These are phyloP conservation scores for Penicillium sp. DNA, from an alignment of 2,329 filamentous ascomycete genomes.

Conservation along the genomic window DNA sequence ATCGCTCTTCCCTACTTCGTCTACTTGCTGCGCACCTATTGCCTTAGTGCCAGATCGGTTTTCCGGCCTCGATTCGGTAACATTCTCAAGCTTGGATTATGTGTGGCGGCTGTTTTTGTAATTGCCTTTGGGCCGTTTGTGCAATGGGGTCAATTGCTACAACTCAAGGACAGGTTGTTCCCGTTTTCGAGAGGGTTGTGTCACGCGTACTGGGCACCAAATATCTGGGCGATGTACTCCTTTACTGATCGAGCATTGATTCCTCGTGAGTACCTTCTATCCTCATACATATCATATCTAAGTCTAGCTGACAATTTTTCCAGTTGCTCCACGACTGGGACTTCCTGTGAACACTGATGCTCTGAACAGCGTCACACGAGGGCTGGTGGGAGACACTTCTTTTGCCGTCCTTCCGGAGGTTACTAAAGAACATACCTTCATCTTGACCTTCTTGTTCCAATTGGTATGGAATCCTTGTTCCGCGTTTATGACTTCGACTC, in stretches of 20 bases:
- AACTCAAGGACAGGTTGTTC: slow-evolving; percentile 81
- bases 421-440: slow-evolving; percentile 74
- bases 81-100: slow-evolving; percentile 74
- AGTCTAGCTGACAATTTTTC: slow-evolving; percentile 33
- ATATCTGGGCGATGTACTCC: slow-evolving; percentile 95
- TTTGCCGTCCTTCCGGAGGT: slow-evolving; percentile 93
- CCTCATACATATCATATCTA: neutral
- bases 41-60: slow-evolving; percentile 72
- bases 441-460: slow-evolving; percentile 80
- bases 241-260: slow-evolving; percentile 84
- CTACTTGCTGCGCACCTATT: slow-evolving; percentile 85
- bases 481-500: slow-evolving; percentile 12
- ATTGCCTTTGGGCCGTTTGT: slow-evolving; percentile 89
- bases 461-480: slow-evolving; percentile 47
- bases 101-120: slow-evolving; percentile 69
- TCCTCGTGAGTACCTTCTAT: slow-evolving; percentile 56
- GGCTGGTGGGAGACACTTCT: slow-evolving; percentile 86
- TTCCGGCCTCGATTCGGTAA: slow-evolving; percentile 76
- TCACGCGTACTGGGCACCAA: slow-evolving; percentile 98
- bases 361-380: slow-evolving; percentile 84
- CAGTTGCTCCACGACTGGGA: slow-evolving; percentile 79
- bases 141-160: slow-evolving; percentile 75
- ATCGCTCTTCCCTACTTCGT: slow-evolving; percentile 94
- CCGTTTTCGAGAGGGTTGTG: slow-evolving; percentile 92
- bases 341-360: slow-evolving; percentile 71